phyloP scores from a whole-genome alignment of 2,329 filamentous ascomycete genomes.

The Pochonia chlamydosporia region DNA sequence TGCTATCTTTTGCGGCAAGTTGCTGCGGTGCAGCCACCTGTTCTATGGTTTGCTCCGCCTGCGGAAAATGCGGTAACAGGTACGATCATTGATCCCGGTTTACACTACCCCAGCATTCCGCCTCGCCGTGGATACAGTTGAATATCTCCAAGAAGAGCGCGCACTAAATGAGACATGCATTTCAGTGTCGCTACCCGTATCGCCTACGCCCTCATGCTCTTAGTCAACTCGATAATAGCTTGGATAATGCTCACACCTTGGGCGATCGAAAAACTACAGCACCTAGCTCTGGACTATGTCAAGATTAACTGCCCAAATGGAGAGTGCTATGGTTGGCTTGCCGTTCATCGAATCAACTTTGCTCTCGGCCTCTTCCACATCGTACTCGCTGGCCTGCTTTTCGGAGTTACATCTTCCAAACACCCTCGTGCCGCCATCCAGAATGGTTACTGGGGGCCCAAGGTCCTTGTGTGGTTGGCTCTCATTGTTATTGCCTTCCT shows the following conservation, averaged over 20 bases:
- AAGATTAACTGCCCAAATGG: constrained; percentile 88
- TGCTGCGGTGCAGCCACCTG: constrained; percentile 97
- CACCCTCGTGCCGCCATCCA: constrained; percentile 83
- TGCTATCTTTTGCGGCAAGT: constrained; percentile 74
- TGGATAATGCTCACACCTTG: constrained; percentile 99
- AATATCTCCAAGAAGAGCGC: too few relatives aligned
- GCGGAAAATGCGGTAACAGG: constrained; percentile 96
- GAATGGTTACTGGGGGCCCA: constrained; percentile 99
- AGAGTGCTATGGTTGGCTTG: constrained; percentile 91
- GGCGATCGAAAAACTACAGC: constrained; percentile 93
- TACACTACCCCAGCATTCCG: background rate
- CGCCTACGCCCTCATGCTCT: constrained; percentile 88
- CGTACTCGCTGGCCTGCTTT: constrained; percentile 73
- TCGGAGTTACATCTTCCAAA: constrained; percentile 82
- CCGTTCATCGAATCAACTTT: constrained; percentile 96
- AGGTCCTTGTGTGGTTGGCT: constrained; percentile 81
- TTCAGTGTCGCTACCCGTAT: constrained; percentile 89
- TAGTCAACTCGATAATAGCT: constrained; percentile 92
- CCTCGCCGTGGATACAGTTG: too few relatives aligned
- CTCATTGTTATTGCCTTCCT: constrained; percentile 90
- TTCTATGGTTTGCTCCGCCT: constrained; percentile 90
- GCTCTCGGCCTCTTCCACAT: constrained; percentile 92
- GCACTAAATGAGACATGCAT: background rate
- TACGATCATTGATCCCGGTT: constrained; percentile 32
- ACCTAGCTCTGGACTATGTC: constrained; percentile 91